Evolutionary conservation across 1,139 yeast species (phyloP).

Genomic region (Chernovozyma sophiae-reginae): DNA sequence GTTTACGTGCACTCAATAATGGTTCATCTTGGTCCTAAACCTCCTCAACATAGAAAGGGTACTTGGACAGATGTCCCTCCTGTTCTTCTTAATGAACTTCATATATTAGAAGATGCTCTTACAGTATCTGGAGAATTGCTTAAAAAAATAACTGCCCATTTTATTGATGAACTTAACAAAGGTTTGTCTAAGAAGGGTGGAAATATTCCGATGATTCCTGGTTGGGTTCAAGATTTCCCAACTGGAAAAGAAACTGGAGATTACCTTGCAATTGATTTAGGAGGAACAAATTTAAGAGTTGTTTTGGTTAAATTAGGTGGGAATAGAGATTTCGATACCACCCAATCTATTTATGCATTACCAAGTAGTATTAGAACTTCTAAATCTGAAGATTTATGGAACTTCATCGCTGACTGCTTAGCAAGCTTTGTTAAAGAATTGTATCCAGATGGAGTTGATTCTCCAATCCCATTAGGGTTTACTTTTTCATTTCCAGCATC

Average conservation of each 20-base stretch:
- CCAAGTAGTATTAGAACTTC: constrained; percentile 79
- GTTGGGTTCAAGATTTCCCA: constrained; percentile 94
- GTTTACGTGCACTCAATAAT: constrained; percentile 38
- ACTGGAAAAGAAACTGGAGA: constrained; percentile 88
- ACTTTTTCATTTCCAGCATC: constrained; percentile 93
- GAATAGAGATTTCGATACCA: constrained; percentile 70
- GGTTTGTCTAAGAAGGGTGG: constrained; percentile 76
- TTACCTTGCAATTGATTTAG: constrained; percentile 89
- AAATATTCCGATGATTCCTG: constrained; percentile 92
- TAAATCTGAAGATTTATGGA: constrained; percentile 71
- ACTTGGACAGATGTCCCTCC: constrained; percentile 74
- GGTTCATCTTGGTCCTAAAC: constrained; percentile 85
- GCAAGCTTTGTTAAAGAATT: constrained; percentile 57
- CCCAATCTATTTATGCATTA: constrained; percentile 76
- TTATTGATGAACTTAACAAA: constrained; percentile 63
- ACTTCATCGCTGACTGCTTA: constrained; percentile 80
- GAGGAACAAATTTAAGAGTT: constrained; percentile 91
- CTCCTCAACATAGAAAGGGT: constrained; percentile 79
- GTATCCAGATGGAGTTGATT: constrained; percentile 55
- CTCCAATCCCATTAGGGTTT: constrained; percentile 77
- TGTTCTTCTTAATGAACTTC: constrained; percentile 55
- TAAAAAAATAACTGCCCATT: constrained; percentile 62
- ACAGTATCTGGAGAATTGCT: constrained; percentile 59
- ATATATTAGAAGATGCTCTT: constrained; percentile 58
- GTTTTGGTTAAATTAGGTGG: constrained; percentile 82